These are phyloP conservation scores for Magnusiomyces ingens DNA, from an alignment of 1,139 yeast genomes.

Conservation along the genomic window DNA sequence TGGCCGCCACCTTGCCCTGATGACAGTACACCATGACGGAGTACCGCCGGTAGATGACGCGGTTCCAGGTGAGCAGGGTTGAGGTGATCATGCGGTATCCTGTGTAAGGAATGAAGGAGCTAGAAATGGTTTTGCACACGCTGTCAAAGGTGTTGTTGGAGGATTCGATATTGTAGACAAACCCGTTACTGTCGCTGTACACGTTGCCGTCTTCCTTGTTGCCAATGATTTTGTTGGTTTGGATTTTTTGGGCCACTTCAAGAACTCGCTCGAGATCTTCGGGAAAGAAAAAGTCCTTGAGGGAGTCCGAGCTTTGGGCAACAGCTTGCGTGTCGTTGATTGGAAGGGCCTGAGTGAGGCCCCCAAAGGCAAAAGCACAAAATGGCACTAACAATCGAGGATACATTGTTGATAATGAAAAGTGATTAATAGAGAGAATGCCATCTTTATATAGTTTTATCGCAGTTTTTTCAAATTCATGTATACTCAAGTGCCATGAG, in stretches of 20 bases:
- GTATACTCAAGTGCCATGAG: too few species aligned
- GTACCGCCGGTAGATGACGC: not conserved
- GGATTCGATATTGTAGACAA: not conserved
- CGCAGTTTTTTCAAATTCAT: too few species aligned
- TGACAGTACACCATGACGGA: not conserved
- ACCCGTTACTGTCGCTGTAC: not conserved
- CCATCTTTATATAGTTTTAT: too few species aligned
- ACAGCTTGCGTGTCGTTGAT: too few species aligned
- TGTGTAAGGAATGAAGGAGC: constrained; percentile 1
- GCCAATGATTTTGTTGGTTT: not conserved
- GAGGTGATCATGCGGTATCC: constrained; percentile 1
- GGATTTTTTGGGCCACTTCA: not conserved
- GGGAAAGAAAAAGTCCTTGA: not conserved
- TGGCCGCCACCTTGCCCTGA: not conserved
- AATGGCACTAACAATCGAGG: too few species aligned
- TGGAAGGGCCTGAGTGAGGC: too few species aligned
- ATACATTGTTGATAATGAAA: too few species aligned
- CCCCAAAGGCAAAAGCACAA: too few species aligned
- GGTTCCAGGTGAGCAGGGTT: not conserved
- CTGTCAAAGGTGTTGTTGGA: not conserved
- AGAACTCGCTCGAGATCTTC: not conserved
- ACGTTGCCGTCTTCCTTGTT: not conserved
- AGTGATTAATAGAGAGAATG: too few species aligned
- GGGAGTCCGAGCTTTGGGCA: too few species aligned
- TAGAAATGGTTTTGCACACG: constrained; percentile 2